Percentiles rank a stretch among this genome's conserved stretches.
Evolutionary conservation across 2,329 filamentous ascomycete species (phyloP).

Genomic region (Thielaviopsis euricoi): DNA sequence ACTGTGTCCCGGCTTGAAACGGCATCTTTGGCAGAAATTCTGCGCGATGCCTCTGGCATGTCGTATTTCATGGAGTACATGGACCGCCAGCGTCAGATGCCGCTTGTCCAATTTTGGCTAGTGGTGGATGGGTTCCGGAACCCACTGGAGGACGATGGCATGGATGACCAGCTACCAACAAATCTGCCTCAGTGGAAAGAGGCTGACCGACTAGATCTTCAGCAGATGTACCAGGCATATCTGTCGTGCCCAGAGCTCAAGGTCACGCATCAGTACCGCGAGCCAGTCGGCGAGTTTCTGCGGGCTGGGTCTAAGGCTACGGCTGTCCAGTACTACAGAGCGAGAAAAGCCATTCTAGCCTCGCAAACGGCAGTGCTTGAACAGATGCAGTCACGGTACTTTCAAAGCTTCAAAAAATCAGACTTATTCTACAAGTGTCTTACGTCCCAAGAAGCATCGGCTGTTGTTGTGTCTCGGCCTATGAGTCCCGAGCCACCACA

Average conservation of each 20-base stretch:
- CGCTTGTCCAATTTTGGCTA: slow-evolving; percentile 92
- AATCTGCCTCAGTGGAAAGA: slow-evolving; percentile 57
- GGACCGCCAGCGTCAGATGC: slow-evolving; percentile 78
- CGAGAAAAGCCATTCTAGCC: slow-evolving; percentile 63
- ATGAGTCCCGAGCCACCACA: neutral
- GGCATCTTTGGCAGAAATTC: slow-evolving; percentile 64
- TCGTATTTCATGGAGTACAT: slow-evolving; percentile 99
- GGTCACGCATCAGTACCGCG: slow-evolving; percentile 51
- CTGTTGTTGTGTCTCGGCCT: neutral
- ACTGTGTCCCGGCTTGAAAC: slow-evolving; percentile 52
- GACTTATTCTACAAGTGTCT: slow-evolving; percentile 95
- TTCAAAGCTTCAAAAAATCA: slow-evolving; percentile 75
- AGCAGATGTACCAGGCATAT: slow-evolving; percentile 84
- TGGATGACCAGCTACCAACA: slow-evolving; percentile 38
- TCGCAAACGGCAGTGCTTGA: slow-evolving; percentile 74
- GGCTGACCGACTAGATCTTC: slow-evolving; percentile 72
- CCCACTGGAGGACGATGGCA: slow-evolving; percentile 66
- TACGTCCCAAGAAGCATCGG: slow-evolving; percentile 61
- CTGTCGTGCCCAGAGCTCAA: slow-evolving; percentile 68
- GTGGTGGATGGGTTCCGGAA: slow-evolving; percentile 94
- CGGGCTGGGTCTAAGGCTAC: slow-evolving; percentile 61
- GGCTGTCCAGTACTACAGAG: slow-evolving; percentile 64
- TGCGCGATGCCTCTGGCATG: slow-evolving; percentile 75
- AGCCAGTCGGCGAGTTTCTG: slow-evolving; percentile 61
- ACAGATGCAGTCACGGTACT: slow-evolving; percentile 65